Percentiles rank a stretch among this genome's conserved stretches.
Conservation (phyloP, 2,329 filamentous ascomycete species). For the Paradendryphiella salina region DNA sequence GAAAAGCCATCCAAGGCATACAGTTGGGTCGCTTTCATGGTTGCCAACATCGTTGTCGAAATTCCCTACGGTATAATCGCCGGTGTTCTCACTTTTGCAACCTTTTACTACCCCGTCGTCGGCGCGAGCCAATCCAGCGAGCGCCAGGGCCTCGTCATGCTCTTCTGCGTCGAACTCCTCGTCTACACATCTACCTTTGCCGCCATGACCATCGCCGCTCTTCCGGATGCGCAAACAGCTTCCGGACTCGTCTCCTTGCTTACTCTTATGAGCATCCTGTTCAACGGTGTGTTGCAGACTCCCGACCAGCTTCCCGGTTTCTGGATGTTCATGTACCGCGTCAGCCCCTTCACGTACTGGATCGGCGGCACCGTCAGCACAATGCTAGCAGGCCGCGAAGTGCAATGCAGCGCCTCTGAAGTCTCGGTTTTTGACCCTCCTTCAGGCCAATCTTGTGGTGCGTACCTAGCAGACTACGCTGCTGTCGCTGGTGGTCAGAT, state of each 20-base stretch:
- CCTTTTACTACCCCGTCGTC: slow-evolving; percentile 65
- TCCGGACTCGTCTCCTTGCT: slow-evolving; percentile 64
- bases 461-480: slow-evolving; percentile 53
- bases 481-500: slow-evolving; percentile 46
- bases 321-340: slow-evolving; percentile 77
- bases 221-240: slow-evolving; percentile 70
- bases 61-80: slow-evolving; percentile 67
- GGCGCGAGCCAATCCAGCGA: slow-evolving; percentile 50
- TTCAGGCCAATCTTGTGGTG: slow-evolving; percentile 46
- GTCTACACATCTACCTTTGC: slow-evolving; percentile 74
- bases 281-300: slow-evolving; percentile 62
- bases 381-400: slow-evolving; percentile 51
- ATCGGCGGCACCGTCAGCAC: slow-evolving; percentile 47
- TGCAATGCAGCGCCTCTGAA: slow-evolving; percentile 54
- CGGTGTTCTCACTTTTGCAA: slow-evolving; percentile 64
- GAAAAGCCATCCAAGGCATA: slow-evolving; percentile 70
- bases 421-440: slow-evolving; percentile 49
- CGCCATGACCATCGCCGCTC: slow-evolving; percentile 71
- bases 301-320: slow-evolving; percentile 66
- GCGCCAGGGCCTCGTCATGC: slow-evolving; percentile 61
- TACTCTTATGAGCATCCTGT: slow-evolving; percentile 53
- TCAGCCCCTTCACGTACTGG: slow-evolving; percentile 69
- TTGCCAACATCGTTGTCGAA: slow-evolving; percentile 72
- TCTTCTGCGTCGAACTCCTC: slow-evolving; percentile 68
- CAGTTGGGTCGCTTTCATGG: slow-evolving; percentile 73